A percentile compares a stretch with the other conserved stretches of the same genome.
These are phyloP conservation scores for Nepenthes mirabilis DNA, from an alignment of 148 eudicot species.

Conservation along the genomic window DNA sequence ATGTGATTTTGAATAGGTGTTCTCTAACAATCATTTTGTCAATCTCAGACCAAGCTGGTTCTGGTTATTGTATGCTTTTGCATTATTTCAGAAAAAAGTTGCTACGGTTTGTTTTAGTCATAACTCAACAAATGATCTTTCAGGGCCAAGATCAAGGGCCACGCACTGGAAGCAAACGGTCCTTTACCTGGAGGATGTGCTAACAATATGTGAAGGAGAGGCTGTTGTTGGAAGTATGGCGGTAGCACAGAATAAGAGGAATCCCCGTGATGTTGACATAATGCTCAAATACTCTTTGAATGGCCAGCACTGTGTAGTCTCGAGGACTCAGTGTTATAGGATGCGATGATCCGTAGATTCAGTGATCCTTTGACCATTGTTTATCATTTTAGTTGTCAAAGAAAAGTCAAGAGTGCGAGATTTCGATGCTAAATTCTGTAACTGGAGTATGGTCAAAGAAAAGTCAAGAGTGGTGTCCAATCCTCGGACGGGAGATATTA, in stretches of 20 bases:
- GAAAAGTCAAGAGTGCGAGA: no score
- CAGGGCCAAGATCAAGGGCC: conserved; percentile 81
- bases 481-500: no score
- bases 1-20: no score
- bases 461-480: no score
- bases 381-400: no score
- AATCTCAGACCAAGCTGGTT: no score
- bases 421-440: no score
- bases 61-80: conserved; percentile 71
- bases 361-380: no score
- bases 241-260: conserved; percentile 80
- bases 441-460: no score
- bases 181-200: conserved; percentile 80
- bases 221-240: conserved; percentile 59
- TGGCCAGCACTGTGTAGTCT: conserved; percentile 50
- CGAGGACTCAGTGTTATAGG: conserved; percentile 69
- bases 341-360: conserved; percentile 40
- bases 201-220: conserved; percentile 84
- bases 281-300: conserved; percentile 61
- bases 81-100: conserved; percentile 34
- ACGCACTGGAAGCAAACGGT: conserved; percentile 99
- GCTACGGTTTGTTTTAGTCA: background rate
- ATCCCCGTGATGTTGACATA: conserved; percentile 92
- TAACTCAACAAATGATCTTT: background rate
- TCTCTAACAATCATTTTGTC: no score